Conservation (phyloP, 441 rosid genomes). For the Dalechampia spathulata region DNA sequence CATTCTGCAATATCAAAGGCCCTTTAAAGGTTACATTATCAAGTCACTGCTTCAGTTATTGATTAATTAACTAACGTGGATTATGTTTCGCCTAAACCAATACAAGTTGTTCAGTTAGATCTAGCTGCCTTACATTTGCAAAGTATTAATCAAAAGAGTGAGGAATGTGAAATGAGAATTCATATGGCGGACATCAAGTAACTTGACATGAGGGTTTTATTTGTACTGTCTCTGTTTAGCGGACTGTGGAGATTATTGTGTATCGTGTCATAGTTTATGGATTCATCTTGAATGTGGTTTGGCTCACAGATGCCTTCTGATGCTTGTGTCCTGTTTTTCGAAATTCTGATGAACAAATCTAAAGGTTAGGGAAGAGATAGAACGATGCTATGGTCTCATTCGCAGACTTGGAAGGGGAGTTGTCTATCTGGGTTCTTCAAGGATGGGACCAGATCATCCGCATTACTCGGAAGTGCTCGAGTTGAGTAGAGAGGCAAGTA, state of each 20-base stretch:
- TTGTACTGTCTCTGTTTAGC: too few relatives aligned
- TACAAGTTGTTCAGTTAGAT: too few relatives aligned
- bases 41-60: too few relatives aligned
- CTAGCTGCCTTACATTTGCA: too few relatives aligned
- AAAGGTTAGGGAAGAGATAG: slow-evolving; percentile 78
- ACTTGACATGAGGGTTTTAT: too few relatives aligned
- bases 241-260: neutral
- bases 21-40: too few relatives aligned
- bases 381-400: slow-evolving; percentile 59
- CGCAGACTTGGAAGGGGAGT: slow-evolving; percentile 74
- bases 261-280: neutral
- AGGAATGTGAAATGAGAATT: too few relatives aligned
- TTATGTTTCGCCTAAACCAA: too few relatives aligned
- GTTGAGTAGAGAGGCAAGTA: slow-evolving; percentile 63
- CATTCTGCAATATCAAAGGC: too few relatives aligned
- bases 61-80: too few relatives aligned
- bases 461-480: slow-evolving; percentile 57
- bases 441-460: slow-evolving; percentile 61
- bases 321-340: neutral
- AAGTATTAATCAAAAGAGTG: too few relatives aligned
- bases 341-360: neutral
- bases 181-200: too few relatives aligned
- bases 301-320: neutral
- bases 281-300: neutral
- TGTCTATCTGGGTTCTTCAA: slow-evolving; percentile 74